Conservation (phyloP, 495 filamentous ascomycete genomes). For the Lophiotrema nucula region DNA sequence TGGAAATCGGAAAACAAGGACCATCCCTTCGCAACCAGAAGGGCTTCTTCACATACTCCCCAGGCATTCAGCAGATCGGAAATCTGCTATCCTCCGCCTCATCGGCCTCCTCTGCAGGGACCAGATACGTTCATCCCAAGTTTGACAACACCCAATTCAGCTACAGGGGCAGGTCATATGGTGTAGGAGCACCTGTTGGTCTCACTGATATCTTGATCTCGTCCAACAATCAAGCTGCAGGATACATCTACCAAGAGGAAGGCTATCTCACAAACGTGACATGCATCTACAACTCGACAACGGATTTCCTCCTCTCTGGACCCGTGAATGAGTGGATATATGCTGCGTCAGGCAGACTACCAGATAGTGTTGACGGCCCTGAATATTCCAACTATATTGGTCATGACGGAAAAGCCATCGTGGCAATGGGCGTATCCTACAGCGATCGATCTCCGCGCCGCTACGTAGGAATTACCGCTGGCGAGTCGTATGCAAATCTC, state of each 20-base stretch:
- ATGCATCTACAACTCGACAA: constrained; percentile 40
- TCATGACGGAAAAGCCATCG: constrained; percentile 30
- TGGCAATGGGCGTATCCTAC: constrained; percentile 35
- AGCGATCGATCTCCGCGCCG: constrained; percentile 22
- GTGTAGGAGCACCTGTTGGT: constrained; percentile 40
- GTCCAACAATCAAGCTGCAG: constrained; percentile 15
- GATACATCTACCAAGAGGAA: constrained; percentile 38
- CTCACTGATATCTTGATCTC: constrained; percentile 34
- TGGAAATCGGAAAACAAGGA: constrained; percentile 27
- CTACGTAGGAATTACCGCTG: constrained; percentile 36
- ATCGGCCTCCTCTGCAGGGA: constrained; percentile 34
- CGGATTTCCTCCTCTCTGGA: constrained; percentile 7
- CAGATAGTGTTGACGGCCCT: constrained; percentile 26
- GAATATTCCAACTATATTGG: constrained; percentile 37
- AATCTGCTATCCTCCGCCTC: constrained; percentile 33
- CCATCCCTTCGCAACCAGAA: constrained; percentile 27
- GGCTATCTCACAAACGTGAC: constrained; percentile 33
- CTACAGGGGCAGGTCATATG: constrained; percentile 41
- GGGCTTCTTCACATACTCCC: constrained; percentile 40
- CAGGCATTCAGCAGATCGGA: constrained; percentile 34
- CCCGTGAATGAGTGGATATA: constrained; percentile 21
- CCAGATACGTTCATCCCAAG: constrained; percentile 31
- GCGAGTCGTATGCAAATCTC: constrained; percentile 32
- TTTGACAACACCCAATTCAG: constrained; percentile 42
- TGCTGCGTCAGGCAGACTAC: constrained; percentile 32